A percentile compares a stretch with the other conserved stretches of the same genome.
Conservation (phyloP, 352 stramenopile genomes). For the Phytophthora kernoviae region DNA sequence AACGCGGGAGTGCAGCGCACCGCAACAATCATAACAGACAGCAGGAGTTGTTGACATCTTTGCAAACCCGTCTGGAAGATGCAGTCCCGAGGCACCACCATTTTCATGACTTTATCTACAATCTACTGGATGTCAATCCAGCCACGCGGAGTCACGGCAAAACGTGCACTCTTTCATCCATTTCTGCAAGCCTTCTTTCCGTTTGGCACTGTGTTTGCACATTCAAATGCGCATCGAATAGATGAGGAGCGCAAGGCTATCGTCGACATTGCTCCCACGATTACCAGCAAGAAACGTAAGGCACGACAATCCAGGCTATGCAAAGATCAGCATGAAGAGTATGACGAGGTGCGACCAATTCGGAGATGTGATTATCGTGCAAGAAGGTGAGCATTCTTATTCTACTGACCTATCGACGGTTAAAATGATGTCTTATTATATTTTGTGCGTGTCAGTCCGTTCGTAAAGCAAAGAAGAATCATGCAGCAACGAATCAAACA, state of each 20-base stretch:
- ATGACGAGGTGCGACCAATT: no score
- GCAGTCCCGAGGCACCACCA: constrained; percentile 25
- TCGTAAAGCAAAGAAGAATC: no score
- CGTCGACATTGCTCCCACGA: constrained; percentile 1
- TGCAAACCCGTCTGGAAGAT: constrained; percentile 39
- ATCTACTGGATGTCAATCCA: constrained; percentile 58
- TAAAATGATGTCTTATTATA: no score
- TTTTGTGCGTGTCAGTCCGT: no score
- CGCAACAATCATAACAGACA: constrained; percentile 13
- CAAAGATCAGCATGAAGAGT: neutral
- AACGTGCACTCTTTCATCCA: constrained; percentile 61
- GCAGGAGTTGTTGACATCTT: constrained; percentile 3
- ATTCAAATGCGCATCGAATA: constrained; percentile 5
- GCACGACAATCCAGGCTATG: constrained; percentile 5
- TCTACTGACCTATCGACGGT: no score
- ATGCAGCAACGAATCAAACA: no score
- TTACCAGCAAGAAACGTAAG: constrained; percentile 23
- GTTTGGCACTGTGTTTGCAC: constrained; percentile 60
- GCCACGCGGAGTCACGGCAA: constrained; percentile 48
- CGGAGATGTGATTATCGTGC: no score
- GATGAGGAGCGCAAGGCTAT: constrained; percentile 4
- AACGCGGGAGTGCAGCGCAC: neutral
- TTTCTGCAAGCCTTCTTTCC: constrained; percentile 79
- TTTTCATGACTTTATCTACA: constrained; percentile 62
- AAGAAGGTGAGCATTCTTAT: no score